Percentiles rank a stretch among this genome's conserved stretches.
Conservation (phyloP, 768 basidiomycete genomes). For the Lactarius trivialis region DNA sequence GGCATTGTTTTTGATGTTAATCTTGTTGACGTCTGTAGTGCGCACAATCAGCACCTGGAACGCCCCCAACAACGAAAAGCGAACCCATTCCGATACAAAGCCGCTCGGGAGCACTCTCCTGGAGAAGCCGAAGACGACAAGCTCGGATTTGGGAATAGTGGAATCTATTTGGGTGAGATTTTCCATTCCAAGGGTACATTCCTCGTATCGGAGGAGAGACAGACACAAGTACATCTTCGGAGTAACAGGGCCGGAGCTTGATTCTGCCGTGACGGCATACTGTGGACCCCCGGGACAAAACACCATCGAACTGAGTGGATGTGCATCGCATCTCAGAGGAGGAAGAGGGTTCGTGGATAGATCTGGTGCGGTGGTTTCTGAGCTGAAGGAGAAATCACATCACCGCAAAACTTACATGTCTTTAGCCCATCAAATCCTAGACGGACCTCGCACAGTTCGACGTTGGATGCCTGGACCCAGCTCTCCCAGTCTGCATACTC, state of each 20-base stretch:
- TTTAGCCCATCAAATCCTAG: slow-evolving; percentile 12
- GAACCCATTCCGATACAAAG: slow-evolving; percentile 14
- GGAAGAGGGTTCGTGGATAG: slow-evolving; percentile 16
- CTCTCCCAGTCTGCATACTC: slow-evolving; percentile 21
- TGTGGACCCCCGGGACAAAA: slow-evolving; percentile 16
- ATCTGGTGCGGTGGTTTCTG: slow-evolving; percentile 1
- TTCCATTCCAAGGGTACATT: neutral
- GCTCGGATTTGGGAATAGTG: slow-evolving; percentile 34
- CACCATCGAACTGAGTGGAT: slow-evolving; percentile 15
- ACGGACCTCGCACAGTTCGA: slow-evolving; percentile 22
- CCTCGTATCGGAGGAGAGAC: slow-evolving; percentile 19
- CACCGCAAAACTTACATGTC: slow-evolving; percentile 10
- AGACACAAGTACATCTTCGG: slow-evolving; percentile 20
- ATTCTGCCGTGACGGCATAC: neutral
- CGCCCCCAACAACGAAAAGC: slow-evolving; percentile 3
- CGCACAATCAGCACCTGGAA: neutral
- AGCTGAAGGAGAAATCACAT: neutral
- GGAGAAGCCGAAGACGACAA: slow-evolving; percentile 27
- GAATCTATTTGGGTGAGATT: slow-evolving; percentile 27
- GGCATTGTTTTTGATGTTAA: slow-evolving; percentile 10
- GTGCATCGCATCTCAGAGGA: slow-evolving; percentile 10
- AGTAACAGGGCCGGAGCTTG: neutral
- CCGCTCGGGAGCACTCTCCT: neutral
- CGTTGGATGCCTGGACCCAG: slow-evolving; percentile 19
- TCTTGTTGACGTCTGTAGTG: slow-evolving; percentile 1